phyloP scores from a whole-genome alignment of 345 rosid species.

The Lumnitzera racemosa region DNA sequence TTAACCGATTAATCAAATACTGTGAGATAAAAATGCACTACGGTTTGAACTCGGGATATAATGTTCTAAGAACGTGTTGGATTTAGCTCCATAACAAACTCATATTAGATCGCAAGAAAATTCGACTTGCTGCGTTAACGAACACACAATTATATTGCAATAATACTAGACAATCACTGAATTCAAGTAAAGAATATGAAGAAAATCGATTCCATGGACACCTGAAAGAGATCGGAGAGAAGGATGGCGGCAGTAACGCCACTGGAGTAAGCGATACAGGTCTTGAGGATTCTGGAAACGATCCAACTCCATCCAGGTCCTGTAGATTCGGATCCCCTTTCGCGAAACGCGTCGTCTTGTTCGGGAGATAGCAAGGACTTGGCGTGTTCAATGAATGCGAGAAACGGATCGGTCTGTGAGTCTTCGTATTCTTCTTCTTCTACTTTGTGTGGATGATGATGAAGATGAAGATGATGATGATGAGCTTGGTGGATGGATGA shows the following conservation, averaged over 20 bases:
- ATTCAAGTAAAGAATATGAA: too few relatives aligned
- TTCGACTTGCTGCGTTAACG: too few relatives aligned
- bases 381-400: conserved; percentile 68
- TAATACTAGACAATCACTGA: too few relatives aligned
- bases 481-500: too few relatives aligned
- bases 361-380: conserved; percentile 43
- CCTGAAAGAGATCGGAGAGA: conserved; percentile 83
- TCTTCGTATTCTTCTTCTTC: not conserved
- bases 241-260: conserved; percentile 89
- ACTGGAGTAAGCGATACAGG: conserved; percentile 78
- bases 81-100: not conserved
- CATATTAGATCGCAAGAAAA: too few relatives aligned
- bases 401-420: conserved; percentile 50
- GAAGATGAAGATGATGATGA: too few relatives aligned
- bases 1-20: too few relatives aligned
- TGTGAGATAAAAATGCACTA: too few relatives aligned
- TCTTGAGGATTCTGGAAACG: conserved; percentile 61
- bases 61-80: too few relatives aligned
- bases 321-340: conserved; percentile 11
- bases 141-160: too few relatives aligned
- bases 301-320: conserved; percentile 90
- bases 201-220: conserved; percentile 1
- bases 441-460: too few relatives aligned
- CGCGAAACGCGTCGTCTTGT: conserved; percentile 22
- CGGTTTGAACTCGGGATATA: too few relatives aligned